phyloP scores from a whole-genome alignment of 2,329 filamentous ascomycete genomes.

The Ophidiomyces ophidiicola region DNA sequence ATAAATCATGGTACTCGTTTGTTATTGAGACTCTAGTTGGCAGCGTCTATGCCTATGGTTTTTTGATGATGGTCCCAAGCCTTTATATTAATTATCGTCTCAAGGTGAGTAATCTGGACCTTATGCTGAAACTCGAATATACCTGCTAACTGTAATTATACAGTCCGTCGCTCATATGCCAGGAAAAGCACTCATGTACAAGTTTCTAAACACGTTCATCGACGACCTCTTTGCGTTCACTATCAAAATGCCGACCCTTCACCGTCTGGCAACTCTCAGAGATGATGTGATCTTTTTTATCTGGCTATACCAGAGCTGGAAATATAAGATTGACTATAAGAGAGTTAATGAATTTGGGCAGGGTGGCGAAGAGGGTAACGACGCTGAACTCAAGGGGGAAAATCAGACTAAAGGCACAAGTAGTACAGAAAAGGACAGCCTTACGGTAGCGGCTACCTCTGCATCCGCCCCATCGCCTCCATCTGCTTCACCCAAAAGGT shows the following conservation, averaged over 20 bases:
- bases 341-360: constrained; percentile 97
- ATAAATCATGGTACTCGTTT: constrained; percentile 98
- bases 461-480: constrained; percentile 7
- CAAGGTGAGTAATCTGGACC: constrained; percentile 44
- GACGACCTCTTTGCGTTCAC: constrained; percentile 98
- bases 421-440: constrained; percentile 11
- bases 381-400: constrained; percentile 40
- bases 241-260: constrained; percentile 95
- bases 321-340: constrained; percentile 81
- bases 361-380: constrained; percentile 78
- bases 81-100: constrained; percentile 99
- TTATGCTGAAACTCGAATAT: neutral
- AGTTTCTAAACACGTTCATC: constrained; percentile 97
- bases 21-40: constrained; percentile 90
- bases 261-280: constrained; percentile 79
- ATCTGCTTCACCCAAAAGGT: constrained; percentile 1
- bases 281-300: constrained; percentile 98
- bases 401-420: constrained; percentile 10
- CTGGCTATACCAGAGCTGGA: constrained; percentile 88
- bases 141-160: constrained; percentile 1
- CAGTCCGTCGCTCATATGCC: constrained; percentile 86
- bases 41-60: constrained; percentile 93
- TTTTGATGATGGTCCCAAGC: constrained; percentile 96
- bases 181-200: constrained; percentile 91
- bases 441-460: constrained; percentile 2